Conservation (phyloP, 2,329 filamentous ascomycete species). For the Clathrospora elynae region DNA sequence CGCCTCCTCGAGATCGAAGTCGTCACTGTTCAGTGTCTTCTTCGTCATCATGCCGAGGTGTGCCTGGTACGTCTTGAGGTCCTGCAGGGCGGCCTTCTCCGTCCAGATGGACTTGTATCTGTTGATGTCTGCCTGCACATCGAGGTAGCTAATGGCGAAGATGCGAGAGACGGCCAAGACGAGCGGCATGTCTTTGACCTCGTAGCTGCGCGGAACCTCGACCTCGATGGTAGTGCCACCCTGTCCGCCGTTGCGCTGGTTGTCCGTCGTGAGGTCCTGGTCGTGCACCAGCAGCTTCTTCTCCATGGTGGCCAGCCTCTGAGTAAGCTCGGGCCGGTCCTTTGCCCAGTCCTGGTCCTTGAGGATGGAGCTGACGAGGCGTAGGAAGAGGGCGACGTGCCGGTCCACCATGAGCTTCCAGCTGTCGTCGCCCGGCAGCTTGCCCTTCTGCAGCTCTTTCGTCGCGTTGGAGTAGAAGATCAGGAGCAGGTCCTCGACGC, state of each 20-base stretch:
- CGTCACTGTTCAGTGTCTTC: conserved; percentile 76
- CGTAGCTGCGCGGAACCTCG: conserved; percentile 80
- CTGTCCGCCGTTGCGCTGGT: conserved; percentile 60
- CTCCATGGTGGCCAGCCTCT: conserved; percentile 78
- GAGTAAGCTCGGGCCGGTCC: conserved; percentile 82
- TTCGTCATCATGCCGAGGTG: conserved; percentile 80
- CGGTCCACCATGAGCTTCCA: conserved; percentile 94
- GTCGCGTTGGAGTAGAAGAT: conserved; percentile 97
- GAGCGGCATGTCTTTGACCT: conserved; percentile 96
- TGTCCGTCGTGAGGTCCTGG: conserved; percentile 76
- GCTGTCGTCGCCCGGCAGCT: conserved; percentile 76
- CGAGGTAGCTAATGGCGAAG: conserved; percentile 77
- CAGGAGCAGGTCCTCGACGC: conserved; percentile 88
- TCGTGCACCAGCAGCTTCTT: conserved; percentile 94
- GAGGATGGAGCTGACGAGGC: conserved; percentile 78
- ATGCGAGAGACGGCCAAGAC: conserved; percentile 85
- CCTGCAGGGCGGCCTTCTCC: conserved; percentile 84
- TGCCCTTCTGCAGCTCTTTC: conserved; percentile 82
- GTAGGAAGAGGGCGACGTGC: conserved; percentile 92
- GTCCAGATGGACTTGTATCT: conserved; percentile 82
- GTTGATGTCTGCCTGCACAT: conserved; percentile 87
- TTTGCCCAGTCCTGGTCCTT: conserved; percentile 83
- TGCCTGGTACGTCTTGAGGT: conserved; percentile 92
- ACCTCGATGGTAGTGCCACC: conserved; percentile 76
- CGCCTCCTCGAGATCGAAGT: conserved; percentile 88